phyloP scores from a whole-genome alignment of 371 early-diverging fungal species.

The Syncephalastrum racemosum region DNA sequence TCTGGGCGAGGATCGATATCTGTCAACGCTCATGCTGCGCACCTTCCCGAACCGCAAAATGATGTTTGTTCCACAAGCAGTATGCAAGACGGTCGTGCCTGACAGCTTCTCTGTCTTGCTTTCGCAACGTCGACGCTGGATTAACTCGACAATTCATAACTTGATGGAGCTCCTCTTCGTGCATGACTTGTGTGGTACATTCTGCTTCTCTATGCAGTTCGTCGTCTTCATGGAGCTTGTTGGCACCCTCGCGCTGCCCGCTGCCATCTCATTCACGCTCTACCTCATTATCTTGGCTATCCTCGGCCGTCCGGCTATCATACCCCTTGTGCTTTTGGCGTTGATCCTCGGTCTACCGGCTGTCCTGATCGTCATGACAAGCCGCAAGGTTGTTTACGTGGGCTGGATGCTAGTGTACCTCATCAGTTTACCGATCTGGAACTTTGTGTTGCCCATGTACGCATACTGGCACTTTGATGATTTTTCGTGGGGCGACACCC shows the following conservation, averaged over 20 bases:
- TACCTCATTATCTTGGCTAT: conserved; percentile 70
- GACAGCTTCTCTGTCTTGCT: conserved; percentile 91
- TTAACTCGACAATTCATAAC: conserved; percentile 99
- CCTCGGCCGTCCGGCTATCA: conserved; percentile 55
- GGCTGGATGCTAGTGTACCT: conserved; percentile 97
- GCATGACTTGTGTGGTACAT: conserved; percentile 96
- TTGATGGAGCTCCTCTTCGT: conserved; percentile 94
- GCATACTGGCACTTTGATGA: conserved; percentile 99
- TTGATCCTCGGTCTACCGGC: conserved; percentile 93
- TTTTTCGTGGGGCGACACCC: conserved; percentile 98
- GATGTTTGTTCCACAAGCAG: conserved; percentile 96
- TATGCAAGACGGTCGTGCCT: conserved; percentile 97
- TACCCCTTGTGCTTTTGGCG: conserved; percentile 81
- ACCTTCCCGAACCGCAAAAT: conserved; percentile 97
- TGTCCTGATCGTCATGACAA: conserved; percentile 89
- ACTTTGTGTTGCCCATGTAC: conserved; percentile 95
- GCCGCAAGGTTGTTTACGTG: conserved; percentile 87
- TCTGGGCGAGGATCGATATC: conserved; percentile 98
- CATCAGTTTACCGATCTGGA: conserved; percentile 96
- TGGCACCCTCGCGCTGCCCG: conserved; percentile 97
- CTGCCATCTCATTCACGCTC: conserved; percentile 92
- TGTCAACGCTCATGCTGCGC: conserved; percentile 97
- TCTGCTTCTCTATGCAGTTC: conserved; percentile 99
- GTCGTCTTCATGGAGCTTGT: conserved; percentile 97
- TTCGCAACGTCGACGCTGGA: conserved; percentile 99